These are phyloP conservation scores for Bryoerythrophyllum caledonicum DNA, from an alignment of 225 moss, liverwort and hornwort genomes.

Conservation along the genomic window DNA sequence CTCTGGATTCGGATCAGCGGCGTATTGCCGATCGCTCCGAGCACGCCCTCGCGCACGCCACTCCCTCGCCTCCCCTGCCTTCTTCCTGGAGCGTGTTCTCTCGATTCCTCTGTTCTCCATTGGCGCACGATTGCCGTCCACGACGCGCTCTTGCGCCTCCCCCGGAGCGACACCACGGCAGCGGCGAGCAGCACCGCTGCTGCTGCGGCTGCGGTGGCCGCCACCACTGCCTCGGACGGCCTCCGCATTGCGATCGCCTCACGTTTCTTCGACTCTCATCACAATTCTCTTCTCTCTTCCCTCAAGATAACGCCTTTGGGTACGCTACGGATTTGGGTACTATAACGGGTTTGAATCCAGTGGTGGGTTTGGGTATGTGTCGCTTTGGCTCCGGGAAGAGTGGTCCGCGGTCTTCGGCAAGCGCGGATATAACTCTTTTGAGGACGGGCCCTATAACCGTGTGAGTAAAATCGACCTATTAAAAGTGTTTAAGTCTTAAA, in stretches of 20 bases:
- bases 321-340: no score
- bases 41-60: slow-evolving; percentile 36
- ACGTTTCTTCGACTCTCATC: neutral
- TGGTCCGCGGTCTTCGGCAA: no score
- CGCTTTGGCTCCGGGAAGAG: no score
- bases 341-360: no score
- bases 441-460: no score
- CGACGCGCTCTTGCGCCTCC: slow-evolving; percentile 26
- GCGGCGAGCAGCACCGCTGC: slow-evolving; percentile 40
- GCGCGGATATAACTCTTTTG: no score
- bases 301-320: no score
- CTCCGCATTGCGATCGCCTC: slow-evolving; percentile 37
- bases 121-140: slow-evolving; percentile 9
- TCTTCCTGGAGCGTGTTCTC: neutral
- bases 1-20: slow-evolving; percentile 57
- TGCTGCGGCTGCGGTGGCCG: slow-evolving; percentile 24
- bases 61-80: neutral
- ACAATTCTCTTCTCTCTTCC: neutral
- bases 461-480: no score
- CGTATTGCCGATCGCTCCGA: slow-evolving; percentile 59
- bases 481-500: no score
- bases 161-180: slow-evolving; percentile 26
- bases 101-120: slow-evolving; percentile 3
- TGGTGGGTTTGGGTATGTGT: no score
- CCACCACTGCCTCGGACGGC: slow-evolving; percentile 29